phyloP scores from a whole-genome alignment of 495 filamentous ascomycete genomes.

The Aspergillus cristatus region DNA sequence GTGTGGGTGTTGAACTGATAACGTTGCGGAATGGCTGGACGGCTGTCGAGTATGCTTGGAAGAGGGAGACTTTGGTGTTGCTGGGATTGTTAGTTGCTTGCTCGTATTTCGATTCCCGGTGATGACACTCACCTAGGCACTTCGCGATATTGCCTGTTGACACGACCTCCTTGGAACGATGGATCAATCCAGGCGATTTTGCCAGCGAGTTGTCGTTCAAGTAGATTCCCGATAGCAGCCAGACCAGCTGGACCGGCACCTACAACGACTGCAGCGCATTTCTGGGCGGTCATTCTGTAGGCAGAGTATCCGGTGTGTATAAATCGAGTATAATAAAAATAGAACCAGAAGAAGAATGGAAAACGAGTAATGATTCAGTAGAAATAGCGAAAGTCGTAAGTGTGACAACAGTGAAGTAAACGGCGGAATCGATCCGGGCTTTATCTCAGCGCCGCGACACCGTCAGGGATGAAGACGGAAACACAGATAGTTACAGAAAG shows the following conservation, averaged over 20 bases:
- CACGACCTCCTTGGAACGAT: slow-evolving; percentile 40
- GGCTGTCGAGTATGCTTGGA: slow-evolving; percentile 41
- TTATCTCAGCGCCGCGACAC: too few relatives aligned
- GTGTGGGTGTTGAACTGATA: slow-evolving; percentile 31
- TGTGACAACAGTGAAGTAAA: too few relatives aligned
- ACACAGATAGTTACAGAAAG: too few relatives aligned
- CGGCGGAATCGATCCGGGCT: too few relatives aligned
- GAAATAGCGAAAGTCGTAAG: too few relatives aligned
- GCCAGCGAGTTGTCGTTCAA: slow-evolving; percentile 39
- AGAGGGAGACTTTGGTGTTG: slow-evolving; percentile 44
- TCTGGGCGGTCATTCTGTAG: slow-evolving; percentile 1
- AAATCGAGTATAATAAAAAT: too few relatives aligned
- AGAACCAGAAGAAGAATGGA: too few relatives aligned
- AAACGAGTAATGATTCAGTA: too few relatives aligned
- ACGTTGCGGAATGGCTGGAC: slow-evolving; percentile 40
- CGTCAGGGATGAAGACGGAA: too few relatives aligned
- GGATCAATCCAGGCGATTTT: slow-evolving; percentile 48
- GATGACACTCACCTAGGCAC: slow-evolving; percentile 40
- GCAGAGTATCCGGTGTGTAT: too few relatives aligned
- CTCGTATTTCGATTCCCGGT: neutral
- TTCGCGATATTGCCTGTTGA: slow-evolving; percentile 46
- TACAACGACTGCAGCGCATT: slow-evolving; percentile 44
- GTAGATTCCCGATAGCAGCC: slow-evolving; percentile 46
- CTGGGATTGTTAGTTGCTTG: slow-evolving; percentile 9
- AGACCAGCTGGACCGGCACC: slow-evolving; percentile 49